Percentiles rank a stretch among this genome's conserved stretches.
Conservation (phyloP, 257 asterid genomes). For the Hygrophila difformis region DNA sequence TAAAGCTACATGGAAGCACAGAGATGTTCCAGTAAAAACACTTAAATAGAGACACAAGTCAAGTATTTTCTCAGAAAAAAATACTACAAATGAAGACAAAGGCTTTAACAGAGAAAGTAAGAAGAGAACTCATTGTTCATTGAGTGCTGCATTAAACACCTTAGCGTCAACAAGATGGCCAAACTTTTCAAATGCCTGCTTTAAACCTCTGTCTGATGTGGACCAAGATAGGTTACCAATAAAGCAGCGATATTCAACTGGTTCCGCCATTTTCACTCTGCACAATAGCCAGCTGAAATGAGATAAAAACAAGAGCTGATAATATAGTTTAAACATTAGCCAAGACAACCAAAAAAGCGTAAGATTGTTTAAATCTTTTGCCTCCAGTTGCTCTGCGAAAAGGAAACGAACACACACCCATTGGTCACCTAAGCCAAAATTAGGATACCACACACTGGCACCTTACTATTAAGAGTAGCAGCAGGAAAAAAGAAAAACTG, state of each 20-base stretch:
- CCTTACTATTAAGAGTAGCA: too few relatives aligned
- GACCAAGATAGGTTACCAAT: slow-evolving; percentile 54
- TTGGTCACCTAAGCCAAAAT: too few relatives aligned
- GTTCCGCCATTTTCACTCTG: slow-evolving; percentile 35
- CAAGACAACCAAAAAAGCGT: neutral
- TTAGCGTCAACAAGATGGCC: slow-evolving; percentile 52
- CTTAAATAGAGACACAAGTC: too few relatives aligned
- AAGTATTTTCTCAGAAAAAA: too few relatives aligned
- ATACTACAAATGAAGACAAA: too few relatives aligned
- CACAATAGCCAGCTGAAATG: slow-evolving; percentile 7
- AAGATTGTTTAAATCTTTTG: too few relatives aligned
- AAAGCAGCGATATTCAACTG: slow-evolving; percentile 53
- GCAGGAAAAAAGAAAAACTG: too few relatives aligned
- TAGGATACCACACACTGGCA: too few relatives aligned
- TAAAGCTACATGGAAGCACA: too few relatives aligned
- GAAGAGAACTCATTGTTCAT: neutral
- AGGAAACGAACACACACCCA: too few relatives aligned
- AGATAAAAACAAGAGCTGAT: neutral
- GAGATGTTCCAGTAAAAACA: too few relatives aligned
- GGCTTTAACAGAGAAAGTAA: too few relatives aligned
- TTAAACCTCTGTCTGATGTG: slow-evolving; percentile 44
- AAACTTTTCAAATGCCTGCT: slow-evolving; percentile 59
- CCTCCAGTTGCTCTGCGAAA: neutral
- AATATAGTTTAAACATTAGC: slow-evolving; percentile 8
- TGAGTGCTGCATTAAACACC: slow-evolving; percentile 18